phyloP scores from a whole-genome alignment of 1,284 basidiomycete species.

The Cryptococcus hybrid region DNA sequence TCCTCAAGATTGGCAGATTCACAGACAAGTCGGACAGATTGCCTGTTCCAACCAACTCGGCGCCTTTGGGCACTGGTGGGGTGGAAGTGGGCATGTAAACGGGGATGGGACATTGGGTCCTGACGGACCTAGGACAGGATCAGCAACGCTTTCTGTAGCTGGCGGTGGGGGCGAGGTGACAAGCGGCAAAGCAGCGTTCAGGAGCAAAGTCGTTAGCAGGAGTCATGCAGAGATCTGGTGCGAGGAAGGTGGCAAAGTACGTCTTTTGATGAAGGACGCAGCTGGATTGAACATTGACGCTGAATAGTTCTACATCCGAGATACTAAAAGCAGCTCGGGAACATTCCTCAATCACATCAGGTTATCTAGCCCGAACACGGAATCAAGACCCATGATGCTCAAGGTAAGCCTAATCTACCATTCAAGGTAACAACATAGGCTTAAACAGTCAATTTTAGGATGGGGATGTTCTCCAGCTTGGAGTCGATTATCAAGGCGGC shows the following conservation, averaged over 20 bases:
- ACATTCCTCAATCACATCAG: slow-evolving; percentile 97
- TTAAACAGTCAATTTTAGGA: slow-evolving; percentile 53
- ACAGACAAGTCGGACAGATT: slow-evolving; percentile 59
- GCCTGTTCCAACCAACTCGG: slow-evolving; percentile 7
- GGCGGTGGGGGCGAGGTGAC: slow-evolving; percentile 59
- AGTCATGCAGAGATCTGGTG: slow-evolving; percentile 95
- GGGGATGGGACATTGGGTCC: slow-evolving; percentile 6
- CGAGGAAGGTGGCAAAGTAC: slow-evolving; percentile 55
- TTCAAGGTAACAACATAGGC: background rate
- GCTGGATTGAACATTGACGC: background rate
- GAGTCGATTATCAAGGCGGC: slow-evolving; percentile 97
- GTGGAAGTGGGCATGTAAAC: background rate
- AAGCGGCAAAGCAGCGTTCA: slow-evolving; percentile 87
- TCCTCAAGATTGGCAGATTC: slow-evolving; percentile 87
- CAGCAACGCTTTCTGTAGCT: slow-evolving; percentile 19
- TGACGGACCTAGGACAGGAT: background rate
- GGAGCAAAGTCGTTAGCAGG: slow-evolving; percentile 91
- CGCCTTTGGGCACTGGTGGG: background rate
- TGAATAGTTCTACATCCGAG: slow-evolving; percentile 77
- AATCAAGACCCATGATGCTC: slow-evolving; percentile 73
- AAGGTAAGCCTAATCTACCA: slow-evolving; percentile 50
- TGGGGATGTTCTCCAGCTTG: slow-evolving; percentile 92
- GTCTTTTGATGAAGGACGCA: slow-evolving; percentile 11
- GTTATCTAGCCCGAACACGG: slow-evolving; percentile 76
- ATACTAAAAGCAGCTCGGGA: slow-evolving; percentile 86